phyloP scores from a whole-genome alignment of 768 basidiomycete genomes.

The Rhizopogon vulgaris region DNA sequence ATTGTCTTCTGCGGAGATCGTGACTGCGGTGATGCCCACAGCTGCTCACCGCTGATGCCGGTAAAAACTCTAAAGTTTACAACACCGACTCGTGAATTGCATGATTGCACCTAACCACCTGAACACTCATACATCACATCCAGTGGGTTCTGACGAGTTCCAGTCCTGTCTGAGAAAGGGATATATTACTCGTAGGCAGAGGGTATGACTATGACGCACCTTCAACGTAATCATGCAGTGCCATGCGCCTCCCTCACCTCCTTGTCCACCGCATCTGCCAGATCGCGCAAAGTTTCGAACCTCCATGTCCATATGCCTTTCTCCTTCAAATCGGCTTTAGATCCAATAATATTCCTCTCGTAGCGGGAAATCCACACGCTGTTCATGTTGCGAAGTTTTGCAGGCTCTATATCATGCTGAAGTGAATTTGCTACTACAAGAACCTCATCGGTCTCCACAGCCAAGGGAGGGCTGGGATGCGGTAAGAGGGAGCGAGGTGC shows the following conservation, averaged over 20 bases:
- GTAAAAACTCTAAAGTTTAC: too few species aligned
- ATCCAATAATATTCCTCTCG: constrained; percentile 17
- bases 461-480: constrained; percentile 7
- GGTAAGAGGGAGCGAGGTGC: constrained; percentile 15
- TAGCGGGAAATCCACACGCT: constrained; percentile 64
- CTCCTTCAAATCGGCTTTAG: constrained; percentile 38
- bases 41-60: too few species aligned
- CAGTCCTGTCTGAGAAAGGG: neutral
- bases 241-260: constrained; percentile 19
- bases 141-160: neutral
- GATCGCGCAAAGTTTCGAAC: constrained; percentile 53
- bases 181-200: neutral
- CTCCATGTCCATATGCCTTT: constrained; percentile 42
- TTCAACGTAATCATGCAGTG: neutral
- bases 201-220: neutral
- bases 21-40: too few species aligned
- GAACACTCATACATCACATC: neutral
- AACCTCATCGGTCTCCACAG: constrained; percentile 36
- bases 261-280: constrained; percentile 53
- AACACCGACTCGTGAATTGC: too few species aligned
- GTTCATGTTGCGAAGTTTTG: constrained; percentile 45
- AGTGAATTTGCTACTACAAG: constrained; percentile 66
- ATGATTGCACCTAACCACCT: neutral
- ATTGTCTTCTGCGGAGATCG: too few species aligned
- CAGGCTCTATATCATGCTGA: constrained; percentile 60